These are phyloP conservation scores for Podospora pseudopauciseta DNA, from an alignment of 495 filamentous ascomycete genomes.

Conservation along the genomic window DNA sequence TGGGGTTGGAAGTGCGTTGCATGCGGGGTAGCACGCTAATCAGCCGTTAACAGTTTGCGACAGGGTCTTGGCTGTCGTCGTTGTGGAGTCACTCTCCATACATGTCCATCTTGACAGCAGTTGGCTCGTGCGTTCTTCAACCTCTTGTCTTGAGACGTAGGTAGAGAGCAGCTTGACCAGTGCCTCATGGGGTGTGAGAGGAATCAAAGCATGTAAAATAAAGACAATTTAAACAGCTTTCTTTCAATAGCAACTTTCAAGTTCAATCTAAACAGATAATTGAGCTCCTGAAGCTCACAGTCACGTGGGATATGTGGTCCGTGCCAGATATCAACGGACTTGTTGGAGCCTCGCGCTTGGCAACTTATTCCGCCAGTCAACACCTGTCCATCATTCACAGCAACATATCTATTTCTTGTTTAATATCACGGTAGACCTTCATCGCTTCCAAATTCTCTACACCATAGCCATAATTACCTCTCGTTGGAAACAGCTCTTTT, in stretches of 20 bases:
- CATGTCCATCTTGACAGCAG: neutral
- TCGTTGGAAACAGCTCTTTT: neutral
- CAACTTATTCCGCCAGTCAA: neutral
- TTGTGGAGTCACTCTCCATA: neutral
- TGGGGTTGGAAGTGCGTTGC: neutral
- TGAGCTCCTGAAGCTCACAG: neutral
- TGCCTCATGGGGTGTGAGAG: neutral
- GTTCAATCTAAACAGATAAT: neutral
- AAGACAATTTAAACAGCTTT: neutral
- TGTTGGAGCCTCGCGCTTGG: neutral
- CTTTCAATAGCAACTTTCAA: neutral
- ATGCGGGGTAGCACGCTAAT: constrained; percentile 2
- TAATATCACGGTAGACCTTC: neutral
- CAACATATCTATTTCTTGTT: no score
- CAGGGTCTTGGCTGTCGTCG: constrained; percentile 1
- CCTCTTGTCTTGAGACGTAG: neutral
- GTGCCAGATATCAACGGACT: neutral
- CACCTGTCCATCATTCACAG: no score
- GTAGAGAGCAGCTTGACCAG: neutral
- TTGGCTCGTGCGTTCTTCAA: constrained; percentile 3
- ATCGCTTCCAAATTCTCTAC: neutral
- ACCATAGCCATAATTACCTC: neutral
- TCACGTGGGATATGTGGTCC: neutral
- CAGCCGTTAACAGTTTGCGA: neutral
- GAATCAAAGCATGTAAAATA: neutral